A percentile compares a stretch with the other conserved stretches of the same genome.
Conservation (phyloP, 257 asterid species). For the Ballota nigra region DNA sequence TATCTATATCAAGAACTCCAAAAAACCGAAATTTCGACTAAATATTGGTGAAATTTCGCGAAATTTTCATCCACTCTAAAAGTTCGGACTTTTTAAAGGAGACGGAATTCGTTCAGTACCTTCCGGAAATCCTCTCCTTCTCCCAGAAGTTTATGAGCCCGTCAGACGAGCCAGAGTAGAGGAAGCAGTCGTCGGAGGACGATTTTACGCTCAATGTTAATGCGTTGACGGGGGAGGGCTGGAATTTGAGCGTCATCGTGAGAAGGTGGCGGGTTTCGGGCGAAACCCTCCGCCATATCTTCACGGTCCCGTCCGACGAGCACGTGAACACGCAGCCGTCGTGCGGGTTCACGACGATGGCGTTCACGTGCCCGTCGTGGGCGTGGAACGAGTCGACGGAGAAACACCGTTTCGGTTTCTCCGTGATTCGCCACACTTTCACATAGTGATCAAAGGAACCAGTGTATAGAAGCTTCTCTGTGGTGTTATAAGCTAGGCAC, state of each 20-base stretch:
- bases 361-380: conserved; percentile 57
- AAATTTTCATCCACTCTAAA: too few species aligned
- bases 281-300: conserved; percentile 63
- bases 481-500: conserved; percentile 46
- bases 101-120: conserved; percentile 2
- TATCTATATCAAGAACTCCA: too few species aligned
- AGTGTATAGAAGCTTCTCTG: conserved; percentile 56
- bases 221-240: conserved; percentile 65
- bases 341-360: conserved; percentile 49
- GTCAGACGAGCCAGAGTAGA: conserved; percentile 71
- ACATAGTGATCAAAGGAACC: conserved; percentile 71
- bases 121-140: conserved; percentile 58
- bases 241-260: conserved; percentile 62
- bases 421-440: conserved; percentile 58
- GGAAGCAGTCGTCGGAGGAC: conserved; percentile 28
- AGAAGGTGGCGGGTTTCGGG: conserved; percentile 54
- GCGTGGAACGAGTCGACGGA: conserved; percentile 59
- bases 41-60: too few species aligned
- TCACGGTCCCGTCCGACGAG: conserved; percentile 64
- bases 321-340: conserved; percentile 71
- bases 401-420: conserved; percentile 41
- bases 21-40: too few species aligned
- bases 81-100: too few species aligned
- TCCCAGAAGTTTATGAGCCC: conserved; percentile 75
- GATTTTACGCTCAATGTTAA: conserved; percentile 43